Evolutionary conservation across 2,329 filamentous ascomycete species (phyloP).

Genomic region (Domatiomyces catenatus): DNA sequence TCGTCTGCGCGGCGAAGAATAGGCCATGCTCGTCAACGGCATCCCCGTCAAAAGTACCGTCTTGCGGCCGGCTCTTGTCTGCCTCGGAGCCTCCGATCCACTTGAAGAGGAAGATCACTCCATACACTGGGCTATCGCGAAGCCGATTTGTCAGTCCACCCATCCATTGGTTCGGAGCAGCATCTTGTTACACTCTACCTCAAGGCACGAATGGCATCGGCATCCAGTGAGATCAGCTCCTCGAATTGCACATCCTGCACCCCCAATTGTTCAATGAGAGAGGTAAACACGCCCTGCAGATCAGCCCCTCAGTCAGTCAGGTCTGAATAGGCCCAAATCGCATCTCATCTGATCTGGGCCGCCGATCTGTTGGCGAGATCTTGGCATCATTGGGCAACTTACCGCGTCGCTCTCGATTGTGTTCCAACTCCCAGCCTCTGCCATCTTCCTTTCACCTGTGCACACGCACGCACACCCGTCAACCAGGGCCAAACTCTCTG

Average conservation of each 20-base stretch:
- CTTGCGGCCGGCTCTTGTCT: slow-evolving; percentile 51
- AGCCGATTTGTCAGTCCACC: slow-evolving; percentile 4
- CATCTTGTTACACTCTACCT: slow-evolving; percentile 21
- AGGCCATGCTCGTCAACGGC: slow-evolving; percentile 45
- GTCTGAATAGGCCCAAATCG: background rate
- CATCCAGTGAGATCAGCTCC: slow-evolving; percentile 79
- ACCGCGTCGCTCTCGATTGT: slow-evolving; percentile 96
- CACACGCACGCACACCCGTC: background rate
- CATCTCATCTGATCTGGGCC: slow-evolving; percentile 2
- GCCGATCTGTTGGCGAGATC: background rate
- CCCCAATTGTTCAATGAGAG: slow-evolving; percentile 79
- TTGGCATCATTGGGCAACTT: slow-evolving; percentile 23
- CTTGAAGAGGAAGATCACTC: slow-evolving; percentile 98
- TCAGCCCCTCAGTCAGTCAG: background rate
- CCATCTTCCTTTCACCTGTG: slow-evolving; percentile 34
- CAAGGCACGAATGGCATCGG: slow-evolving; percentile 38
- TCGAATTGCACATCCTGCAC: slow-evolving; percentile 93
- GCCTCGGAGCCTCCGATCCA: slow-evolving; percentile 47
- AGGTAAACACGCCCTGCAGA: slow-evolving; percentile 80
- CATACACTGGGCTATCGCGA: slow-evolving; percentile 55
- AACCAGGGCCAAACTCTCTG: background rate
- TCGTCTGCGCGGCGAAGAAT: slow-evolving; percentile 94
- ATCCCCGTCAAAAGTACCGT: slow-evolving; percentile 64
- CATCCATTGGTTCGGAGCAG: background rate
- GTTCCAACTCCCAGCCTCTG: slow-evolving; percentile 66